Percentiles rank a stretch among this genome's conserved stretches.
Evolutionary conservation across 495 filamentous ascomycete species (phyloP).

Genomic region (Hypoxylon fragiforme): DNA sequence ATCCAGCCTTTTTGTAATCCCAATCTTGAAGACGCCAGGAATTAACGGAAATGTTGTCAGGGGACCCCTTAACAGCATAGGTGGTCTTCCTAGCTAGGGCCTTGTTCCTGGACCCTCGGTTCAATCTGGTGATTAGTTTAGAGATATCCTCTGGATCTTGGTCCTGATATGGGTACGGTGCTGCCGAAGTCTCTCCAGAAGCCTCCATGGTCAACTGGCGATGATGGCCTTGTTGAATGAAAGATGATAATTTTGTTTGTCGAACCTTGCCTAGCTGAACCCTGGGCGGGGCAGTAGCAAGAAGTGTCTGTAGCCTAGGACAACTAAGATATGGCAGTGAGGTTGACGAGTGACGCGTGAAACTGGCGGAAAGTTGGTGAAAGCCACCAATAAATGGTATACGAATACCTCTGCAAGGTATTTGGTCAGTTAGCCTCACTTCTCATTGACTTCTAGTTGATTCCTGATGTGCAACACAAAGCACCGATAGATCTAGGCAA

Average conservation of each 20-base stretch:
- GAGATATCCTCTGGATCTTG: slow-evolving; percentile 68
- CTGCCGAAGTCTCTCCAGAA: too few relatives aligned
- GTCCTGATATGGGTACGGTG: slow-evolving; percentile 59
- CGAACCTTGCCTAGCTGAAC: not conserved
- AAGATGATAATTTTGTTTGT: not conserved
- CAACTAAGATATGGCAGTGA: not conserved
- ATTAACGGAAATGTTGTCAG: slow-evolving; percentile 65
- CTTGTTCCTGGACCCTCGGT: slow-evolving; percentile 49
- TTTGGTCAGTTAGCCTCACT: not conserved
- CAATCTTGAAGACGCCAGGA: slow-evolving; percentile 93
- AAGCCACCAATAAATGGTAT: not conserved
- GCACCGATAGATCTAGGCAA: too few relatives aligned
- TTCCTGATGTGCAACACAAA: too few relatives aligned
- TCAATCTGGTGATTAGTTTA: slow-evolving; percentile 60
- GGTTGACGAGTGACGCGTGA: not conserved
- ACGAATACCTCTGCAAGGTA: not conserved
- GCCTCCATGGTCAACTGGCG: slow-evolving; percentile 21
- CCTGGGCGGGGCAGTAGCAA: not conserved
- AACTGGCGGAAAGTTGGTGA: not conserved
- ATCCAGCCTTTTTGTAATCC: slow-evolving; percentile 84
- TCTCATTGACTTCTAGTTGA: not conserved
- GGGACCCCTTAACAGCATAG: slow-evolving; percentile 64
- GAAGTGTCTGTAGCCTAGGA: not conserved
- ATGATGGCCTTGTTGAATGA: not conserved
- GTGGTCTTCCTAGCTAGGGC: slow-evolving; percentile 75